Base-by-base conservation (phyloP, 805 yeast species). In the Candida maris region DNA sequence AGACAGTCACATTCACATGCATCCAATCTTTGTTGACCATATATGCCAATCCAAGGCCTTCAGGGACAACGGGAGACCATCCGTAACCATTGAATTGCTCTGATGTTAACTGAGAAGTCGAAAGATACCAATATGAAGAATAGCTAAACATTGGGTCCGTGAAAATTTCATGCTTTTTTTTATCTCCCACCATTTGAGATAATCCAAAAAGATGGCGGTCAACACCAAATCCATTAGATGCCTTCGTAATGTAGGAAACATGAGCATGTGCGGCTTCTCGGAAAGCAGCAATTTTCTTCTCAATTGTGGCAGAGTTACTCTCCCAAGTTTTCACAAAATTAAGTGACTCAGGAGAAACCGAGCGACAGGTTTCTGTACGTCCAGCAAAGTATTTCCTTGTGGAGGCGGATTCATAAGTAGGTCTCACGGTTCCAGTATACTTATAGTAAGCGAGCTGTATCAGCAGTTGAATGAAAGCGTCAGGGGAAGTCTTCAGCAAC, bases 331-430 rank as follows among this genome's bases (percentile, higher is more conserved):
- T 67, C 39, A 84, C 94, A 62, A 88, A 85, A 22, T 67, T 67
- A 32, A 74, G 68, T 18, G 87, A 74, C 56, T 83, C 95, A 34
- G 59, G 57, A 6, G 95, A 79, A 8, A 86, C 96, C 4, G 87
- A 67, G 54, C 98, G 76, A 44, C 93, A 87, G 17, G 96, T 84
- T 64, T 91, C 98, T 6, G 97, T 91, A 61, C 98, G 78, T 38
- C 98, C 98, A 54, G 76, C 79, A 56, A 78, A 82, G 62, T 72
- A 91, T 59, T 78, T 81, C 62, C 97, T 79, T 2, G 97, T 91
- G 15, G 97, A 86, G 3, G 97, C 96, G 34, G 95, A 81, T 64
- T 91, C 98, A 64, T 91, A 91, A 9, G 97, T 91, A 45, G 97
- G 96, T 56, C 91, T 75, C 36, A 78, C 70, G 36, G 73, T 75